Percentiles rank a stretch among this genome's conserved stretches.
These are phyloP conservation scores for Penicillium pulvis DNA, from an alignment of 495 filamentous ascomycete genomes.

Conservation along the genomic window DNA sequence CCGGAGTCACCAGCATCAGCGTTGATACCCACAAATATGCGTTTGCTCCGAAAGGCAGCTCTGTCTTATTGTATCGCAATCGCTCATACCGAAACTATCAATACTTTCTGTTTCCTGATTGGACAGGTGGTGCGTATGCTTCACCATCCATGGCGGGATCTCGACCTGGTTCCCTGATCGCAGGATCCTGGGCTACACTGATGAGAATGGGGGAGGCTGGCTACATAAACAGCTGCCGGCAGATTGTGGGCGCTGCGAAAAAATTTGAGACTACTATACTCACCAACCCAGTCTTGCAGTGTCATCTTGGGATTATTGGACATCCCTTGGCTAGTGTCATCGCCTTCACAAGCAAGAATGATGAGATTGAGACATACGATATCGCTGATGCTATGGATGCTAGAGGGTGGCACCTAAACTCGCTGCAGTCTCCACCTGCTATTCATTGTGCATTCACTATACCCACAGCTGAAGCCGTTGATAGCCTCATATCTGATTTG, in stretches of 20 bases:
- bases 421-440: slow-evolving; percentile 87
- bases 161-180: slow-evolving; percentile 89
- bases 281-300: slow-evolving; percentile 60
- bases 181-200: slow-evolving; percentile 87
- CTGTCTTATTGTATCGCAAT: slow-evolving; percentile 85
- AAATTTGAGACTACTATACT: slow-evolving; percentile 76
- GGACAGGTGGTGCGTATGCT: slow-evolving; percentile 94
- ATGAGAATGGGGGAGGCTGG: slow-evolving; percentile 86
- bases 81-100: slow-evolving; percentile 77
- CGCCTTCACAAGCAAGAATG: slow-evolving; percentile 73
- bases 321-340: slow-evolving; percentile 87
- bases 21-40: slow-evolving; percentile 99
- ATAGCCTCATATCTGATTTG: slow-evolving; percentile 75
- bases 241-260: slow-evolving; percentile 85
- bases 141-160: slow-evolving; percentile 92
- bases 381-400: slow-evolving; percentile 80
- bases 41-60: slow-evolving; percentile 96
- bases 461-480: slow-evolving; percentile 77
- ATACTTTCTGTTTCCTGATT: slow-evolving; percentile 94
- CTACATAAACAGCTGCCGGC: slow-evolving; percentile 79
- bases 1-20: slow-evolving; percentile 90
- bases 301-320: slow-evolving; percentile 78
- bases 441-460: slow-evolving; percentile 95
- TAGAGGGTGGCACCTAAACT: slow-evolving; percentile 94
- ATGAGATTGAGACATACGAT: slow-evolving; percentile 79